Base-by-base conservation (phyloP, 2,329 filamentous ascomycete genomes). In the Zalaria obscura region DNA sequence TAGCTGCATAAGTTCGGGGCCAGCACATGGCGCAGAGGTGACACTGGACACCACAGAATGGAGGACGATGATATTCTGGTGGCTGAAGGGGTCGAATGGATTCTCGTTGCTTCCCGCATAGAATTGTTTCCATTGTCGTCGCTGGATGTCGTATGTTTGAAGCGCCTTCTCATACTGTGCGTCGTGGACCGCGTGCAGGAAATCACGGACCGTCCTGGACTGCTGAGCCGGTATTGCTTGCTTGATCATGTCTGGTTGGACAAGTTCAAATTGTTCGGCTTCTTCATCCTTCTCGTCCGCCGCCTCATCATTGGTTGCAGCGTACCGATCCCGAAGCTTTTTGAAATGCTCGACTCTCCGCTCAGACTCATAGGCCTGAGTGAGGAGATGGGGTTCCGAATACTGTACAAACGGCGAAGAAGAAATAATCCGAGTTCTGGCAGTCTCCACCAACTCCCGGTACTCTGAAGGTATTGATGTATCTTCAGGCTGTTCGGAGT, bases 401-500 rank as follows among this genome's bases (percentile, higher is more conserved):
- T 96, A 98, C 54, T 86, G 89, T 49, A 98, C 91, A 56, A 94
- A 96, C 0, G 91, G 91, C 0, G 91, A 98, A 1, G 87, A 86
- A 1, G 93, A 98, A 4, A 98, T 67, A 36, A 98, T 82, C 55
- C 89, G 93, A 4, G 87, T 94, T 54, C 93, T 78, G 54, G 93
- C 87, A 53, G 93, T 89, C 43, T 86, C 80, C 32, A 96, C 87
- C 72, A 95, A 85, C 56, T 94, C 86, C 56, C 88, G 88, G 57
- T 96, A 96, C 55, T 88, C 94, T 1, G 84, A 93, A 3, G 89
- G 80, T 4, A 84, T 47, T 6, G 44, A 43, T 18, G 50, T 48
- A 25, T 46, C 70, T 36, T 78, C 73, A 27, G 40, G 39, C 25
- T 44, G 38, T 28, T 41, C 29, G 25, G 29, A 18, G 32, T 36